Conservation (phyloP, 2,329 filamentous ascomycete species). For the Blastomyces gilchristii region DNA sequence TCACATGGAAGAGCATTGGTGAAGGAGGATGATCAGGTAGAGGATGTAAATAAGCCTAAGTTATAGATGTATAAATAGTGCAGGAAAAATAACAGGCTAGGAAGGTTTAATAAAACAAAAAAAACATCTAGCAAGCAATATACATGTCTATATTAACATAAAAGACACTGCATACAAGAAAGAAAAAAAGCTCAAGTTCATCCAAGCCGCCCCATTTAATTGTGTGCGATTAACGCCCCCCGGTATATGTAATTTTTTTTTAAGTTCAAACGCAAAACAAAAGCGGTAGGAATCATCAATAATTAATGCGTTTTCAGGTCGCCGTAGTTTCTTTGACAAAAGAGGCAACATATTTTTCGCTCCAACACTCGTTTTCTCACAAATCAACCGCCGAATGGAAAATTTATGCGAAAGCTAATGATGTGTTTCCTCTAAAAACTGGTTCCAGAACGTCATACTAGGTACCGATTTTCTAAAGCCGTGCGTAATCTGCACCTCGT, state of each 20-base stretch:
- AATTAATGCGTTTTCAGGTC: not conserved
- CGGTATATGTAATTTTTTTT: not conserved
- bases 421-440: not conserved
- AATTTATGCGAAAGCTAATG: not conserved
- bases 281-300: not conserved
- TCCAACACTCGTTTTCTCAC: not conserved
- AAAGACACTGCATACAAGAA: not conserved
- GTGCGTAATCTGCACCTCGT: conserved; percentile 11
- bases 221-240: not conserved
- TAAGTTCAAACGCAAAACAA: not conserved
- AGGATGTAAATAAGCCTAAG: conserved; percentile 38
- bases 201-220: not conserved
- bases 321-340: not conserved
- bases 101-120: not conserved
- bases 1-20: conserved; percentile 67
- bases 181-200: not conserved
- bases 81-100: not conserved
- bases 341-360: not conserved
- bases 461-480: conserved; percentile 8
- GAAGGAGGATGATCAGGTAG: conserved; percentile 41
- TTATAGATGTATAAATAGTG: not conserved
- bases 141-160: not conserved
- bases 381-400: not conserved
- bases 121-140: not conserved
- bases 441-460: not conserved